phyloP scores from a whole-genome alignment of 2,329 filamentous ascomycete genomes.

The Nigrospora sphaerica region DNA sequence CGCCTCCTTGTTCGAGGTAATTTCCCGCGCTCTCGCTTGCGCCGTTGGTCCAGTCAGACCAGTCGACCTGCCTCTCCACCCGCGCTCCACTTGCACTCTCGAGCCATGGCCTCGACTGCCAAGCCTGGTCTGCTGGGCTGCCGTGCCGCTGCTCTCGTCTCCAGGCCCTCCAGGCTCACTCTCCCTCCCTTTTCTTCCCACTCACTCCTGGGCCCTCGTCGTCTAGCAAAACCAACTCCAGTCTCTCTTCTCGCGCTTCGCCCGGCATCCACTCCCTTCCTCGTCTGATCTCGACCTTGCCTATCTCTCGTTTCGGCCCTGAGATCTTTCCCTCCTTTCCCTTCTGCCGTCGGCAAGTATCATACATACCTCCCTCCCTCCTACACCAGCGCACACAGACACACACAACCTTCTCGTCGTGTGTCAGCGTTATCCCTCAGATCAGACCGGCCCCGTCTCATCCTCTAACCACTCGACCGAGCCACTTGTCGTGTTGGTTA shows the following conservation, averaged over 20 bases:
- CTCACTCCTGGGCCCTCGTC: neutral
- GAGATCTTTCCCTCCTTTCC: constrained; percentile 4
- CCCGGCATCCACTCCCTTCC: constrained; percentile 8
- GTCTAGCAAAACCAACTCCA: constrained; percentile 5
- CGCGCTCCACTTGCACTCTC: no score
- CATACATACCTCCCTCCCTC: neutral
- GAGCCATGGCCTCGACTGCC: no score
- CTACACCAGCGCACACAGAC: neutral
- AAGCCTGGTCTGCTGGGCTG: no score
- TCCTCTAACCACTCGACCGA: neutral
- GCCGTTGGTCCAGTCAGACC: no score
- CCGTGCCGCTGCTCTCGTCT: neutral
- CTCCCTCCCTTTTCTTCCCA: constrained; percentile 1
- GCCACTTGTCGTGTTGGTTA: neutral
- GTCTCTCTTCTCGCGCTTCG: constrained; percentile 1
- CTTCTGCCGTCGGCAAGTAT: neutral
- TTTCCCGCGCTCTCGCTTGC: no score
- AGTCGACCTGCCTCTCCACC: no score
- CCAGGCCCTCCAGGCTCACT: constrained; percentile 1
- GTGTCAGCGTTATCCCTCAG: neutral
- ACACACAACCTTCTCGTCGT: neutral
- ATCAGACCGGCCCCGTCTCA: no score
- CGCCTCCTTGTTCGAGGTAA: no score
- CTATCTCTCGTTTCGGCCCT: constrained; percentile 6
- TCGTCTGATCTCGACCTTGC: constrained; percentile 7